Evolutionary conservation across 768 basidiomycete genomes (phyloP).

Genomic region (Arthromyces matolae): DNA sequence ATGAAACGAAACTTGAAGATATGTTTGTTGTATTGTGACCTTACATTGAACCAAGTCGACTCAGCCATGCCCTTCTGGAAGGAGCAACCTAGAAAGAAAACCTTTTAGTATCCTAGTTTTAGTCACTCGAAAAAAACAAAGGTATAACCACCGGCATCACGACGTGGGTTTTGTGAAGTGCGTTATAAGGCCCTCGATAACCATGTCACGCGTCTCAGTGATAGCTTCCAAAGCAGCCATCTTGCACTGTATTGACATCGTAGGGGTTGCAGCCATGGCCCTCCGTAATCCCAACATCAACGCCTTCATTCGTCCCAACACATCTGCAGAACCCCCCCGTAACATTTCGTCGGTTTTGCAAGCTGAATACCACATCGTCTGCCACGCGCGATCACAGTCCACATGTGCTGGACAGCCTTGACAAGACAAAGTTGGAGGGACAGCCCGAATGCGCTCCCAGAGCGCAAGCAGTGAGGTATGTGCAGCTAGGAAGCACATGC

Average conservation of each 20-base stretch:
- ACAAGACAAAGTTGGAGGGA: conserved; percentile 41
- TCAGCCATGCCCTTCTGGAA: too few relatives aligned
- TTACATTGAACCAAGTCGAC: too few relatives aligned
- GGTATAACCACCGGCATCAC: background rate
- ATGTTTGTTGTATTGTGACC: too few relatives aligned
- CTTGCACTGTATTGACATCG: conserved; percentile 39
- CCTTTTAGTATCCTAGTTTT: too few relatives aligned
- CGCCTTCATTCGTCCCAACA: conserved; percentile 52
- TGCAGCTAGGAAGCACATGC: conserved; percentile 52
- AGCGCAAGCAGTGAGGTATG: conserved; percentile 49
- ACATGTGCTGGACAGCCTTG: conserved; percentile 46
- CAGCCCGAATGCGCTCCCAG: conserved; percentile 50
- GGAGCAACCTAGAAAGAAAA: too few relatives aligned
- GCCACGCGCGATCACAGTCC: conserved; percentile 48
- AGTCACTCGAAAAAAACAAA: background rate
- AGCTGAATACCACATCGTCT: conserved; percentile 49
- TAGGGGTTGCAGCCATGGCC: conserved; percentile 28
- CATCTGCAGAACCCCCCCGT: conserved; percentile 46
- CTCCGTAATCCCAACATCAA: conserved; percentile 39
- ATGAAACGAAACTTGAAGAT: too few relatives aligned
- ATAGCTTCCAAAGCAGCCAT: conserved; percentile 44
- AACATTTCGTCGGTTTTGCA: conserved; percentile 43
- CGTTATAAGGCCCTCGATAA: conserved; percentile 34
- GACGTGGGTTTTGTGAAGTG: conserved; percentile 31
- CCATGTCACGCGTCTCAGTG: conserved; percentile 34